A percentile compares a stretch with the other conserved stretches of the same genome.
These are phyloP conservation scores for Mucor sp. DNA, from an alignment of 371 early-diverging fungal genomes.

Conservation along the genomic window DNA sequence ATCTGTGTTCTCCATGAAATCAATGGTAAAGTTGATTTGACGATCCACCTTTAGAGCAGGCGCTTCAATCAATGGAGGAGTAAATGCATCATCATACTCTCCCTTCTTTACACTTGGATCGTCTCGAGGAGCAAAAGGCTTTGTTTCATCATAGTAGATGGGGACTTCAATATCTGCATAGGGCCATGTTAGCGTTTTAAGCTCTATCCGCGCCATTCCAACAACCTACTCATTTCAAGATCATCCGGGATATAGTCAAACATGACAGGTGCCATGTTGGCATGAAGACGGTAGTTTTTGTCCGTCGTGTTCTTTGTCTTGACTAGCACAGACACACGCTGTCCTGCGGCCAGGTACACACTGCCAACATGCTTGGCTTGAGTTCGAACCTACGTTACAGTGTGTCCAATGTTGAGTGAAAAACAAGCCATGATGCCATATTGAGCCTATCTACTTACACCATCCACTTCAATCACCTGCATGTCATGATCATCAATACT, in stretches of 20 bases:
- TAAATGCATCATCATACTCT: slow-evolving; percentile 50
- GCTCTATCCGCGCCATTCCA: background rate
- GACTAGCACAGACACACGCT: slow-evolving; percentile 71
- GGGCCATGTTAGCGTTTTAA: background rate
- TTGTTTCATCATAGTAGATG: slow-evolving; percentile 50
- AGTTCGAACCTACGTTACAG: slow-evolving; percentile 36
- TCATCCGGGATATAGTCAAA: slow-evolving; percentile 65
- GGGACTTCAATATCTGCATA: slow-evolving; percentile 52
- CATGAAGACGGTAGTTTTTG: slow-evolving; percentile 70
- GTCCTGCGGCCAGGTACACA: slow-evolving; percentile 65
- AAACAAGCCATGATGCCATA: background rate
- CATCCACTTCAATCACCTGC: slow-evolving; percentile 80
- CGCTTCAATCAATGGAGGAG: slow-evolving; percentile 42
- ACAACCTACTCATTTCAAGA: slow-evolving; percentile 44
- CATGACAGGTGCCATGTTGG: slow-evolving; percentile 75
- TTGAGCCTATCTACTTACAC: slow-evolving; percentile 40
- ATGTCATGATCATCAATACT: slow-evolving; percentile 74
- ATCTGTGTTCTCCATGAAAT: slow-evolving; percentile 68
- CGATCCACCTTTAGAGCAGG: slow-evolving; percentile 45
- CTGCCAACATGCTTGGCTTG: slow-evolving; percentile 48
- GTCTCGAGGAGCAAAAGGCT: slow-evolving; percentile 35
- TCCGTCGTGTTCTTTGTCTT: slow-evolving; percentile 62
- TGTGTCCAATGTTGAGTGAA: background rate
- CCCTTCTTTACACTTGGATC: slow-evolving; percentile 23
- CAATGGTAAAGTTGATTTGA: slow-evolving; percentile 59